Evolutionary conservation across 2,329 filamentous ascomycete species (phyloP), one percentile per base, ranked within the genome.

Genomic region (Monosporascus ibericus): DNA sequence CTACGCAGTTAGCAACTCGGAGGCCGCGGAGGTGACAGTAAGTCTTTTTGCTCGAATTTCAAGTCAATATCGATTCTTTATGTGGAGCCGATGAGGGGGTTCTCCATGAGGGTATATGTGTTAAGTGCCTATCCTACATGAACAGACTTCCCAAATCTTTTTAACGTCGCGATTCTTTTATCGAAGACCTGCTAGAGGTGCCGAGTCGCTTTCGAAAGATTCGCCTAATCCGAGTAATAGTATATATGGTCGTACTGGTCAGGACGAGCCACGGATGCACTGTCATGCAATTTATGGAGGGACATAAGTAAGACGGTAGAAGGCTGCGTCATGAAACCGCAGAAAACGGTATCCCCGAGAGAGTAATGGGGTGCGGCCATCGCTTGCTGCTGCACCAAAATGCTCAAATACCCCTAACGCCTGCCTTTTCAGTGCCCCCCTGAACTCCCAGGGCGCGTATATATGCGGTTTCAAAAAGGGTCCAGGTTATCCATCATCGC

Each of bases 401-500:
- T 46, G 42, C 42, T 27, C 42, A 27, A 7, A 46, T 18, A 15
- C 24, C 14, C 24, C 42, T 46, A 27, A 46, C 42, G 42, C 42
- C 42, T 30, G 17, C 22, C 39, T 7, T 18, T 14, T 42, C 7
- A 20, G 8, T 46, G 18, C 17, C 38, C 18, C 18, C 38, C 17
- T 20, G 17, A n/a, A 8, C 6, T 11, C 38, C 38, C 17, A 18
- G 38, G 17, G 8, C 17, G 18, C 8, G 38, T 20, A 40, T 40
- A 40, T 40, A 40, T 40, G 38, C 18, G 18, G 17, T n/a, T 40
- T 56, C 39, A 56, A 24, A 56, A 56, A 15, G 52, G 49, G 7
- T 56, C 52, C 9, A 52, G 48, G 38, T 52, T 42, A 22, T 61
- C 60, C 44, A 48, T 49, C 58, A 63, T 59, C 17, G 62, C 63